These are phyloP conservation scores for Wickerhamiella shivajii DNA, from an alignment of 805 yeast species.

Conservation along the genomic window DNA sequence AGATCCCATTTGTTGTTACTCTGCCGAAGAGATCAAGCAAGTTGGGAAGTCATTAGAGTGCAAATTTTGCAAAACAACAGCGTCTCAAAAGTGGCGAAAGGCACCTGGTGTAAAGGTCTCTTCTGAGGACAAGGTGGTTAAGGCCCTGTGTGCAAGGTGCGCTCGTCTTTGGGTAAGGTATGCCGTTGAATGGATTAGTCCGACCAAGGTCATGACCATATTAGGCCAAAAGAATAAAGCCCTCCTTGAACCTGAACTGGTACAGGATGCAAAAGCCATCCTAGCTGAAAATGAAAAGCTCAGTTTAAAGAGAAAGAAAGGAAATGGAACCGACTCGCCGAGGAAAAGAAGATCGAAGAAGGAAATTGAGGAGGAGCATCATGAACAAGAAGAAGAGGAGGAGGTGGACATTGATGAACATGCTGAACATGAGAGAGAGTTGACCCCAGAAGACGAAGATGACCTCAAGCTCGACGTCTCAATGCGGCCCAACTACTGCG, in stretches of 20 bases:
- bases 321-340: conserved; percentile 13
- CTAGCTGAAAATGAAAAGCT: conserved; percentile 20
- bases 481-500: conserved; percentile 31
- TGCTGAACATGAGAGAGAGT: conserved; percentile 13
- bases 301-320: conserved; percentile 9
- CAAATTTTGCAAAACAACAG: conserved; percentile 50
- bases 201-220: conserved; percentile 45
- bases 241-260: conserved; percentile 45
- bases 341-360: conserved; percentile 11
- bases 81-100: conserved; percentile 51
- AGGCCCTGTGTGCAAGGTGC: conserved; percentile 72
- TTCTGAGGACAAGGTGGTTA: conserved; percentile 25
- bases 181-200: conserved; percentile 76
- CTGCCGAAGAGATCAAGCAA: conserved; percentile 34
- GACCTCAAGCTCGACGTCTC: neutral
- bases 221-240: conserved; percentile 31
- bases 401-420: conserved; percentile 4
- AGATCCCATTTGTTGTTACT: conserved; percentile 57
- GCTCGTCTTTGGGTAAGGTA: conserved; percentile 86
- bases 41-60: conserved; percentile 39
- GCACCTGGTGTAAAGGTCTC: conserved; percentile 45
- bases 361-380: conserved; percentile 9
- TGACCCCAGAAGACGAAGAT: conserved; percentile 6
- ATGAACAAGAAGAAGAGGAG: conserved; percentile 12
- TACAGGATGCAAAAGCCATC: conserved; percentile 35